Evolutionary conservation across 1,139 yeast species (phyloP).

Genomic region (Candida smagusa): DNA sequence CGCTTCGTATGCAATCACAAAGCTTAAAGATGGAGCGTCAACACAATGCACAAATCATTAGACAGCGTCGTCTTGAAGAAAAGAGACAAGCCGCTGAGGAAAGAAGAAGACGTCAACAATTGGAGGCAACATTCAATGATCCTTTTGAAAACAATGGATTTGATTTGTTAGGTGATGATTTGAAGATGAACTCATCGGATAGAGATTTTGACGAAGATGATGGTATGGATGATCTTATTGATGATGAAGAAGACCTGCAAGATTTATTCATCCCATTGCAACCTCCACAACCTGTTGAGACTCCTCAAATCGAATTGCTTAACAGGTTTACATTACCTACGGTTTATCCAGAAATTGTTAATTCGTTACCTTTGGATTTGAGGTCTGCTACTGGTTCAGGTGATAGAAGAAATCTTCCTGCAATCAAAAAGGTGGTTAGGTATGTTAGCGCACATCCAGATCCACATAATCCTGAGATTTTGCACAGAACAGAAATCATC

Average conservation of each 20-base stretch:
- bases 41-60: slow-evolving; percentile 7
- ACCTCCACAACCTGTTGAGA: slow-evolving; percentile 22
- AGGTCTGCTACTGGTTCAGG: slow-evolving; percentile 18
- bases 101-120: slow-evolving; percentile 10
- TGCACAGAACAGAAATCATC: slow-evolving; percentile 39
- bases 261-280: slow-evolving; percentile 13
- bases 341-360: slow-evolving; percentile 30
- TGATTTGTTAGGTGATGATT: slow-evolving; percentile 8
- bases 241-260: slow-evolving; percentile 9
- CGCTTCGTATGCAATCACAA: slow-evolving; percentile 10
- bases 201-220: slow-evolving; percentile 9
- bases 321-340: slow-evolving; percentile 34
- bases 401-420: slow-evolving; percentile 18
- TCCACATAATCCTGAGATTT: slow-evolving; percentile 29
- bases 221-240: slow-evolving; percentile 6
- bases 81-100: slow-evolving; percentile 8
- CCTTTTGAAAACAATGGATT: slow-evolving; percentile 16
- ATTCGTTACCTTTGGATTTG: slow-evolving; percentile 33
- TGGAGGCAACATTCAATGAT: slow-evolving; percentile 19
- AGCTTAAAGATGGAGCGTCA: slow-evolving; percentile 14
- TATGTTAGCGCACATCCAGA: slow-evolving; percentile 33
- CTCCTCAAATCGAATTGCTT: slow-evolving; percentile 17
- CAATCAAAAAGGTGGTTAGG: slow-evolving; percentile 36
- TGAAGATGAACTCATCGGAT: slow-evolving; percentile 5
- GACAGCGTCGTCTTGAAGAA: slow-evolving; percentile 8